A percentile compares a stretch with the other conserved stretches of the same genome.
These are phyloP conservation scores for Ogataea methanolica DNA, from an alignment of 805 yeast species.

Conservation along the genomic window DNA sequence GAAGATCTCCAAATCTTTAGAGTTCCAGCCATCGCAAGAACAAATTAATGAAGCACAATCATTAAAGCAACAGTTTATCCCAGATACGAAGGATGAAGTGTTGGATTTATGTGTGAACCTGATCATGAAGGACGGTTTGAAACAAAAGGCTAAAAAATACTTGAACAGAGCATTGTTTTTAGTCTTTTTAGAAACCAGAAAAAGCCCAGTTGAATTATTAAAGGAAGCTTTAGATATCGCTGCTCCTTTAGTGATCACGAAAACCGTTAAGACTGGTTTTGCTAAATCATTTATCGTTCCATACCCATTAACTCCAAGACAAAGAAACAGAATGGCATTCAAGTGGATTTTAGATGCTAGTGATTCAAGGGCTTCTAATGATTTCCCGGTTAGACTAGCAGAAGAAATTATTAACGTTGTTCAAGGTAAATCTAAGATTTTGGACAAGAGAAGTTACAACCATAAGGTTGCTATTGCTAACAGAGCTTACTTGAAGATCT, in stretches of 20 bases:
- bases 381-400: slow-evolving; percentile 81
- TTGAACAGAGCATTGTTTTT: slow-evolving; percentile 77
- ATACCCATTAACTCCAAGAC: slow-evolving; percentile 74
- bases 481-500: slow-evolving; percentile 55
- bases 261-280: slow-evolving; percentile 74
- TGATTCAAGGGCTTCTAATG: slow-evolving; percentile 70
- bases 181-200: slow-evolving; percentile 64
- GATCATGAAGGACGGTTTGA: slow-evolving; percentile 91
- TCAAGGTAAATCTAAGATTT: slow-evolving; percentile 76
- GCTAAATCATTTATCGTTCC: slow-evolving; percentile 84
- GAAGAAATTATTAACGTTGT: slow-evolving; percentile 81
- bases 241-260: slow-evolving; percentile 80
- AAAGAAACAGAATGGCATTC: slow-evolving; percentile 83
- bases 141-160: slow-evolving; percentile 68
- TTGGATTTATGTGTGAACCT: slow-evolving; percentile 75
- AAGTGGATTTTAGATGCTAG: slow-evolving; percentile 87
- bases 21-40: slow-evolving; percentile 56
- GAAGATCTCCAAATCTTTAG: slow-evolving; percentile 18
- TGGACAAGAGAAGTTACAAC: slow-evolving; percentile 75
- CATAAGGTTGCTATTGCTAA: slow-evolving; percentile 86
- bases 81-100: slow-evolving; percentile 61
- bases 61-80: slow-evolving; percentile 50
- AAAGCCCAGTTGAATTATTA: slow-evolving; percentile 75
- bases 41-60: slow-evolving; percentile 56
- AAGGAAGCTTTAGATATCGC: slow-evolving; percentile 71